Conservation (phyloP, 108 stramenopile genomes). For the Stephanodiscus minutulus region DNA sequence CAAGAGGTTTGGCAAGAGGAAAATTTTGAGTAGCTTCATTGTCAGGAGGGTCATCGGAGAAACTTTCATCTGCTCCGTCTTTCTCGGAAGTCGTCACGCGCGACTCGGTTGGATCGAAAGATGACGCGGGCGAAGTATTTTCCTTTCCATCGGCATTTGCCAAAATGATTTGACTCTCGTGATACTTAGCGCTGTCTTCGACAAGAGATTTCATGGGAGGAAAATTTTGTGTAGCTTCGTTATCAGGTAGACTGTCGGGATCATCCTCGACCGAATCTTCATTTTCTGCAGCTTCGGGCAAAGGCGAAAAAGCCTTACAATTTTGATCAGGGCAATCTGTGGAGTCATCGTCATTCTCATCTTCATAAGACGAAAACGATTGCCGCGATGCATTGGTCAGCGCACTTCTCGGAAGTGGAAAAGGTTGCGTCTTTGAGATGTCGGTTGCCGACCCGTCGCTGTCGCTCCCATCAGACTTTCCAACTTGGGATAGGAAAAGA, state of each 20-base stretch:
- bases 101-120: not conserved
- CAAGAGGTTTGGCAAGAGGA: not conserved
- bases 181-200: not conserved
- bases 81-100: not conserved
- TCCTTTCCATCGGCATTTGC: not conserved
- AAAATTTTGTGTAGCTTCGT: conserved; percentile 4
- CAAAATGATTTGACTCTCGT: not conserved
- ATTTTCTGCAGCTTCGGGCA: not conserved
- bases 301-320: not conserved
- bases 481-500: not conserved
- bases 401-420: conserved; percentile 6
- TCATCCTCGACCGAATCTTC: not conserved
- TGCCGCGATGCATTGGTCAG: not conserved
- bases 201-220: not conserved
- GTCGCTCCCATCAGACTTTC: conserved; percentile 1
- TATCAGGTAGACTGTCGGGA: not conserved
- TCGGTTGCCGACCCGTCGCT: conserved; percentile 15
- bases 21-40: conserved; percentile 15
- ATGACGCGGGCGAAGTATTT: not conserved
- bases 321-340: conserved; percentile 1
- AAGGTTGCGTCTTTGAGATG: conserved; percentile 14
- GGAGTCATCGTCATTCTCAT: conserved; percentile 12
- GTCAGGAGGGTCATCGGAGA: conserved; percentile 5
- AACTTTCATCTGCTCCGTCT: not conserved
- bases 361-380: conserved; percentile 1